Percentiles rank a stretch among this genome's conserved stretches.
phyloP scores from a whole-genome alignment of 2,329 filamentous ascomycete species.

The Sporothrix sp. region DNA sequence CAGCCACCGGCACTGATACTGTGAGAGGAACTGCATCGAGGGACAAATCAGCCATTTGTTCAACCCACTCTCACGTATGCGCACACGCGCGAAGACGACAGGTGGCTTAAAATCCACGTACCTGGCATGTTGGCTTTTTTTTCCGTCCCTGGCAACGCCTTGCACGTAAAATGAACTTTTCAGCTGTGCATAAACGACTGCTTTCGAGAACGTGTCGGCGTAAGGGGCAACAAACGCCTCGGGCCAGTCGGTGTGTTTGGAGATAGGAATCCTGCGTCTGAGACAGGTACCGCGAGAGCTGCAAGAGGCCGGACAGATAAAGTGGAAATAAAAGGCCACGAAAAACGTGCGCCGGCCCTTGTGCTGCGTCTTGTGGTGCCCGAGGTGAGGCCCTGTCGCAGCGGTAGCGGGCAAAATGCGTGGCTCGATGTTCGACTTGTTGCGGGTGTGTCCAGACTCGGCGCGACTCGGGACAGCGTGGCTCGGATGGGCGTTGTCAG shows the following conservation, averaged over 20 bases:
- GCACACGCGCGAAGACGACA: too few relatives aligned
- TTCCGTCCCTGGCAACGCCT: not conserved
- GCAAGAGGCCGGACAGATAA: not conserved
- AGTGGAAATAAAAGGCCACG: not conserved
- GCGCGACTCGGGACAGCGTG: not conserved
- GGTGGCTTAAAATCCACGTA: too few relatives aligned
- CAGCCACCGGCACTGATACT: constrained; percentile 49
- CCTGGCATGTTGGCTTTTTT: not conserved
- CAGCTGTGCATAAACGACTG: too few relatives aligned
- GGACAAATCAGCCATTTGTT: not conserved
- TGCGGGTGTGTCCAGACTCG: constrained; percentile 4
- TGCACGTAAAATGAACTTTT: not conserved
- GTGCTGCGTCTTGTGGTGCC: not conserved
- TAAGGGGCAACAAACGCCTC: too few relatives aligned
- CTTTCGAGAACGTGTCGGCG: too few relatives aligned
- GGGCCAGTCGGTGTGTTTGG: too few relatives aligned
- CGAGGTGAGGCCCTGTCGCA: not conserved
- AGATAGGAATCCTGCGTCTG: not conserved
- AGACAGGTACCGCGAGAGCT: not conserved
- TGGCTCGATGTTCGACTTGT: not conserved
- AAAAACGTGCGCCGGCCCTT: not conserved
- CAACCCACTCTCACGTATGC: too few relatives aligned
- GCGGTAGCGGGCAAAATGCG: not conserved
- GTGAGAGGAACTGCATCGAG: constrained; percentile 38
- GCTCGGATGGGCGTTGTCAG: not conserved